Base-by-base conservation (phyloP, 2,329 filamentous ascomycete species). In the Whalleya microplaca region DNA sequence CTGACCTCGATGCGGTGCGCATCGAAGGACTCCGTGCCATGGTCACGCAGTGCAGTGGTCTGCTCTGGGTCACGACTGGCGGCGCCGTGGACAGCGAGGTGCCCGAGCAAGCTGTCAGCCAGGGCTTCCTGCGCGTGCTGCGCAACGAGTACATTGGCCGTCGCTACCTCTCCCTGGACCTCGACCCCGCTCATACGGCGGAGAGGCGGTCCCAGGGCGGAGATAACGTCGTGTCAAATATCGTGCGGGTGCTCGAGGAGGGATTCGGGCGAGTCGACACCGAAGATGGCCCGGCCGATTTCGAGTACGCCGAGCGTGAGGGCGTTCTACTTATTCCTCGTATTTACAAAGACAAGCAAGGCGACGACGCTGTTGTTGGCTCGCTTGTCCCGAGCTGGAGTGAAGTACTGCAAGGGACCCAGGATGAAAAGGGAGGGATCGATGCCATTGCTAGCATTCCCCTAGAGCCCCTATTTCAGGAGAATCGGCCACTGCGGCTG, bases 111-210 rank as follows among this genome's bases (percentile, higher is more conserved):
- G 58, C 55, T 7, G n/a, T 67, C 4, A 43, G 42, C 51, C 50
- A 50, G 0, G 68, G 68, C 9, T 48, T 69, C n/a, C 44, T 68
- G 21, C 65, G 68, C 6, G 45, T 44, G 5, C 49, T 67, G 21
- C 58, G 67, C 5, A 58, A 55, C n/a, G 67, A 70, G 46, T 51
- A 67, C 37, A 23, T 44, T 2, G 59, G 60, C 3, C 55, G 53
- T 6, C 54, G 41, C 2, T 66, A 62, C 48, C n/a, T 66, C 12
- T 56, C 65, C 0, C 52, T 70, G 9, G 68, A 70, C 32, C 53
- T 69, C 4, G 67, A 69, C 21, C 62, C 63, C 20, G 23, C 23
- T 27, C 14, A 20, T 14, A n/a, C 44, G 44, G n/a, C 54, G 2
- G 43, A 27, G 14, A 45, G 43, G 20, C 52, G 58, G 55, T 32